phyloP scores from a whole-genome alignment of 345 rosid genomes.

The Gynandropsis gynandra region DNA sequence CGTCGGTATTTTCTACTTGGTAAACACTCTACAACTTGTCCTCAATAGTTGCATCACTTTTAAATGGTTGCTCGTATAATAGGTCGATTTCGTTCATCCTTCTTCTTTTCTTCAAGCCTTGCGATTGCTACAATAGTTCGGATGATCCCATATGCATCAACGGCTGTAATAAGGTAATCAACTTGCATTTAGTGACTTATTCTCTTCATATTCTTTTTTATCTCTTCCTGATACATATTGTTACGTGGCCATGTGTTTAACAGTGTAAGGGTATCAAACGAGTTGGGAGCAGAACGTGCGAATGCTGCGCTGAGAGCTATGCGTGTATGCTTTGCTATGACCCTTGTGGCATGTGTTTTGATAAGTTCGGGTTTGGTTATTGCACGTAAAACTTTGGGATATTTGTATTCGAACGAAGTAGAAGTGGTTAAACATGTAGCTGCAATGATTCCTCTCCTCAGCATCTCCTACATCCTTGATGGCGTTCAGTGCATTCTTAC shows the following conservation, averaged over 20 bases:
- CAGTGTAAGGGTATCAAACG: constrained; percentile 15
- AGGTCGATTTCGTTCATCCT: neutral
- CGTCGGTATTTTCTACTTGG: constrained; percentile 21
- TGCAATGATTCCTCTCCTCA: neutral
- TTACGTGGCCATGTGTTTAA: no score
- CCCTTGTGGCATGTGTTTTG: constrained; percentile 5
- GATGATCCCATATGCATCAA: constrained; percentile 63
- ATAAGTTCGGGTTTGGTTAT: neutral
- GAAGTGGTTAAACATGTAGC: neutral
- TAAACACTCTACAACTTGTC: constrained; percentile 3
- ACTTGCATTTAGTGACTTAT: neutral
- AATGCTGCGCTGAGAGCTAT: constrained; percentile 4
- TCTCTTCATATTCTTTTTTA: no score
- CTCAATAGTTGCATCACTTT: neutral
- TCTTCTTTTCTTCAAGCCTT: constrained; percentile 30
- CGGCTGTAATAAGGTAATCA: constrained; percentile 4
- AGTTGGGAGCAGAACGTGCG: constrained; percentile 10
- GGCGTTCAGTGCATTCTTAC: neutral
- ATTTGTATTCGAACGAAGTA: neutral
- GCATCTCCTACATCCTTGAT: neutral
- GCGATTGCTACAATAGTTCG: constrained; percentile 41
- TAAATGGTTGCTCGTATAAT: neutral
- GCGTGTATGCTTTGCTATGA: constrained; percentile 1
- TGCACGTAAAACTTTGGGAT: neutral
- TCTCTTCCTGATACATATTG: neutral